Conservation (phyloP, 2,329 filamentous ascomycete species). For the Epichloe hybrida region DNA sequence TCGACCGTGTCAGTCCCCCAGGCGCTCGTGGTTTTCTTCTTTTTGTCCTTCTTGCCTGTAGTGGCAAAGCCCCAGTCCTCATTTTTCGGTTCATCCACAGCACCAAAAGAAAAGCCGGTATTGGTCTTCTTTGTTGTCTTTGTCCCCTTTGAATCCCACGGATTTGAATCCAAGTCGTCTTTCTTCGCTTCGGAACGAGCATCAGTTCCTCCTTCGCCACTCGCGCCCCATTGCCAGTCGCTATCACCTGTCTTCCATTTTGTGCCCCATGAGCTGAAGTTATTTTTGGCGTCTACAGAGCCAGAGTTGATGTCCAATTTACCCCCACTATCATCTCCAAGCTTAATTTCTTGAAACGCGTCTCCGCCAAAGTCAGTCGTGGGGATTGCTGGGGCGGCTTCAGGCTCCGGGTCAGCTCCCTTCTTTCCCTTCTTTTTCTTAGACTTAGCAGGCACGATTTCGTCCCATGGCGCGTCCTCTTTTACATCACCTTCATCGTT, state of each 20-base stretch:
- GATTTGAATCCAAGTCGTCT: constrained; percentile 29
- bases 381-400: constrained; percentile 15
- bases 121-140: constrained; percentile 41
- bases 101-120: constrained; percentile 32
- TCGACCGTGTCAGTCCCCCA: constrained; percentile 24
- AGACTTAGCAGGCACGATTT: constrained; percentile 13
- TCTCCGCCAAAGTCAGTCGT: constrained; percentile 31
- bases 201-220: constrained; percentile 10
- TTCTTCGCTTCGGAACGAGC: constrained; percentile 25
- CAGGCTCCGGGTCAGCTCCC: constrained; percentile 14
- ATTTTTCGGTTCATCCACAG: constrained; percentile 25
- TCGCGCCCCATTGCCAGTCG: constrained; percentile 28
- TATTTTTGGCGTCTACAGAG: constrained; percentile 28
- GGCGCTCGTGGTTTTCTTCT: constrained; percentile 23
- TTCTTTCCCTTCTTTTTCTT: constrained; percentile 29
- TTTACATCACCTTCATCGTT: constrained; percentile 24
- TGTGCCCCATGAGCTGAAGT: constrained; percentile 46
- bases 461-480: constrained; percentile 21
- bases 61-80: constrained; percentile 19
- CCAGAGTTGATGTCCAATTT: constrained; percentile 43
- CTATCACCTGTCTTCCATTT: constrained; percentile 43
- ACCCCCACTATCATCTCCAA: constrained; percentile 44
- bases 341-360: constrained; percentile 52
- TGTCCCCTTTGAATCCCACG: constrained; percentile 32
- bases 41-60: constrained; percentile 28